Conservation (phyloP, 495 filamentous ascomycete genomes). For the Tricharina praecox region DNA sequence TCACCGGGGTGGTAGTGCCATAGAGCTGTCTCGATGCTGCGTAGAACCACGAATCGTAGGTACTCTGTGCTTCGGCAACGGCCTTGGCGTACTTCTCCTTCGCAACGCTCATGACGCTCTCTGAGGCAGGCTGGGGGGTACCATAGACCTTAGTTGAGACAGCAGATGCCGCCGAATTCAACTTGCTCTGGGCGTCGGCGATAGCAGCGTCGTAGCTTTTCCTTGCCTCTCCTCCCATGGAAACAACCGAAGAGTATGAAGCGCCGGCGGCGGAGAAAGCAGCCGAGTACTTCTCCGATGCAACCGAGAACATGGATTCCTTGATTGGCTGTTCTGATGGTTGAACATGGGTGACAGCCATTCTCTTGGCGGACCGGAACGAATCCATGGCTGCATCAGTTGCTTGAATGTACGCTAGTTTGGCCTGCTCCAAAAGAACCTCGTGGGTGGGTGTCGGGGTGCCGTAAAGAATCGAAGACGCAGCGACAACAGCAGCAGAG, state of each 20-base stretch:
- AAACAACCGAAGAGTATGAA: slow-evolving; percentile 25
- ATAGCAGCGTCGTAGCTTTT: slow-evolving; percentile 28
- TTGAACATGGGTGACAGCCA: slow-evolving; percentile 46
- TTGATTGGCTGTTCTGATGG: slow-evolving; percentile 44
- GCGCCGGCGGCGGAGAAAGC: slow-evolving; percentile 27
- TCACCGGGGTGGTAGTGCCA: slow-evolving; percentile 36
- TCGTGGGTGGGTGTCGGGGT: slow-evolving; percentile 35
- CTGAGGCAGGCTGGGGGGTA: slow-evolving; percentile 34
- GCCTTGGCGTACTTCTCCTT: slow-evolving; percentile 36
- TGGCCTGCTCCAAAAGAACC: slow-evolving; percentile 33
- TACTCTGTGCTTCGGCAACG: slow-evolving; percentile 12
- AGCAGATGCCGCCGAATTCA: slow-evolving; percentile 24
- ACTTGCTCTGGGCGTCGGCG: slow-evolving; percentile 28
- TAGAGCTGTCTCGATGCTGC: slow-evolving; percentile 34
- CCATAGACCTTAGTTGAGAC: slow-evolving; percentile 37
- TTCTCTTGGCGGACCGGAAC: slow-evolving; percentile 48
- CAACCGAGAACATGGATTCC: slow-evolving; percentile 26
- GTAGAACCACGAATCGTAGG: slow-evolving; percentile 17
- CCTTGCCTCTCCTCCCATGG: slow-evolving; percentile 27
- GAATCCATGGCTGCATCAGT: slow-evolving; percentile 42
- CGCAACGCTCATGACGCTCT: slow-evolving; percentile 36
- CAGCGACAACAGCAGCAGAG: slow-evolving; percentile 43
- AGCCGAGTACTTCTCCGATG: slow-evolving; percentile 31
- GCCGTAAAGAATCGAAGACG: slow-evolving; percentile 46
- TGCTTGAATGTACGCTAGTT: slow-evolving; percentile 44